These are phyloP conservation scores for Hyparrhenia diplandra DNA, from an alignment of 176 grass and related monocot genomes.

Conservation along the genomic window DNA sequence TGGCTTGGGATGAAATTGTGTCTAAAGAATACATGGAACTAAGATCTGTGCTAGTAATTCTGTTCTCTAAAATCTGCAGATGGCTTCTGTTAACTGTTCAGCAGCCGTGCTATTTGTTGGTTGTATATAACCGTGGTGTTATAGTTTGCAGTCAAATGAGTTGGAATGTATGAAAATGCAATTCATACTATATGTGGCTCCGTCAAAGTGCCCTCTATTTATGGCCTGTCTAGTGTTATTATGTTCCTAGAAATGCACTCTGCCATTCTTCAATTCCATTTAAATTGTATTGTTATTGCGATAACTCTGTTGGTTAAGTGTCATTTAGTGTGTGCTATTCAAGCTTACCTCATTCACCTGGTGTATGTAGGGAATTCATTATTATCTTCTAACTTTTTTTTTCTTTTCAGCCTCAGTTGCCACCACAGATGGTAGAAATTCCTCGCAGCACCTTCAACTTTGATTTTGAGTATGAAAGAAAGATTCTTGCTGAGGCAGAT, in stretches of 20 bases:
- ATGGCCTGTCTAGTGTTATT: not conserved
- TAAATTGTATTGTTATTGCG: not conserved
- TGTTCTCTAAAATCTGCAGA: not conserved
- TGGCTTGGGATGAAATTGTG: not conserved
- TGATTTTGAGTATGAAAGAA: constrained; percentile 93
- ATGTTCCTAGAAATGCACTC: not conserved
- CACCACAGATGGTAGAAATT: constrained; percentile 61
- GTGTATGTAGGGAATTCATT: not conserved
- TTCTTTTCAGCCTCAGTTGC: constrained; percentile 72
- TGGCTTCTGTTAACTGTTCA: not conserved
- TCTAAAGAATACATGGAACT: not conserved
- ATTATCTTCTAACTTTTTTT: constrained; percentile 13
- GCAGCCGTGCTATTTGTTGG: not conserved
- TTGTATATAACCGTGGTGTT: not conserved
- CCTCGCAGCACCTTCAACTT: constrained; percentile 77
- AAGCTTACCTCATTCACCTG: not conserved
- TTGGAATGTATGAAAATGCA: not conserved
- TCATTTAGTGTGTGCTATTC: not conserved
- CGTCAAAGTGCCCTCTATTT: not conserved
- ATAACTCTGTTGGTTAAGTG: not conserved
- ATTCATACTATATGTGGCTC: not conserved
- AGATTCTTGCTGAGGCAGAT: constrained; percentile 87
- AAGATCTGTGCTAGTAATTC: too few relatives aligned
- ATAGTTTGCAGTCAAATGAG: not conserved
- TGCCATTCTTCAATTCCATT: not conserved